A percentile compares a stretch with the other conserved stretches of the same genome.
These are phyloP conservation scores for Aspergillus pseudotamarii DNA, from an alignment of 2,329 filamentous ascomycete genomes.

Conservation along the genomic window DNA sequence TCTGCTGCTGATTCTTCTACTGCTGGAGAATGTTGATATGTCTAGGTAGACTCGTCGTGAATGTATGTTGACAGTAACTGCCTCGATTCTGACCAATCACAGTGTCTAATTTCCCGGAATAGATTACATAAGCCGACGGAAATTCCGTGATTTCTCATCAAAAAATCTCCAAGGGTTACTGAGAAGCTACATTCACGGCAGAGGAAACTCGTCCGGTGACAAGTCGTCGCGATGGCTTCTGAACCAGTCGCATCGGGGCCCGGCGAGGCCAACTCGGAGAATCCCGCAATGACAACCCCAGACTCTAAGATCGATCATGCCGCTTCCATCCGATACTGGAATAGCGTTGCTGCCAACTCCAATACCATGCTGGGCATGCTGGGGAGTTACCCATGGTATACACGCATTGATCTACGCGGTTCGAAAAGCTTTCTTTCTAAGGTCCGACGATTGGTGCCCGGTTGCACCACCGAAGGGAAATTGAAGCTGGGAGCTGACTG, in stretches of 20 bases:
- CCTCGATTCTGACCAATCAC: constrained; percentile 4
- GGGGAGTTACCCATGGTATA: constrained; percentile 70
- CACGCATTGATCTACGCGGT: constrained; percentile 69
- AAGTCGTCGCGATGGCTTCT: background rate
- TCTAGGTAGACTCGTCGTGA: background rate
- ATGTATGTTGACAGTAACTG: background rate
- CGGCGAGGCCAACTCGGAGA: background rate
- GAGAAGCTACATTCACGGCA: background rate
- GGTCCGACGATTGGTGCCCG: constrained; percentile 47
- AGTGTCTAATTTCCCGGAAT: background rate
- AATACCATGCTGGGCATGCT: constrained; percentile 62
- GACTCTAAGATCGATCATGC: constrained; percentile 36
- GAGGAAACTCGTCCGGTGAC: background rate
- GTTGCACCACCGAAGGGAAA: constrained; percentile 18
- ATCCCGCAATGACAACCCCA: constrained; percentile 3
- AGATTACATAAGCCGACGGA: background rate
- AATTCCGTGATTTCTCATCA: background rate
- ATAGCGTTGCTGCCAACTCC: constrained; percentile 42
- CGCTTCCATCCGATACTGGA: constrained; percentile 42
- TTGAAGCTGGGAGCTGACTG: constrained; percentile 56
- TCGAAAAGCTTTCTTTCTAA: constrained; percentile 70
- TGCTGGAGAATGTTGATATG: background rate
- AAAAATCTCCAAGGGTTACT: background rate
- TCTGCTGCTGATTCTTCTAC: constrained; percentile 6
- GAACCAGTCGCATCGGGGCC: background rate